Conservation (phyloP, 345 rosid species). For the Zanthoxylum bungeanum region DNA sequence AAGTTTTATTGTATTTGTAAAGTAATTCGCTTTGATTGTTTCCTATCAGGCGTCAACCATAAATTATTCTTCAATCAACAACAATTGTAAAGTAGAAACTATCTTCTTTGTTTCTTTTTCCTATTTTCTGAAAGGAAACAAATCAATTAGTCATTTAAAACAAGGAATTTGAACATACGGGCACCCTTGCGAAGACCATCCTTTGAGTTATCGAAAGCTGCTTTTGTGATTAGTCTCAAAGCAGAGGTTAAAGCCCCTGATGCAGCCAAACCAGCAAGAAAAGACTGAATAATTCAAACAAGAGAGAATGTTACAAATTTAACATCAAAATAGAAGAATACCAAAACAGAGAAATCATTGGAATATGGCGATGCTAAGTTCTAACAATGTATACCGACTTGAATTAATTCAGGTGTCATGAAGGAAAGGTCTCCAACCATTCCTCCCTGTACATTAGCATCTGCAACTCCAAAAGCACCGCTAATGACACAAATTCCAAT, state of each 20-base stretch:
- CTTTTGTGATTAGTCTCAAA: conserved; percentile 69
- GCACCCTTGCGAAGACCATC: conserved; percentile 85
- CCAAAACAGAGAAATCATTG: neutral
- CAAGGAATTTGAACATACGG: conserved; percentile 37
- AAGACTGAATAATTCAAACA: conserved; percentile 38
- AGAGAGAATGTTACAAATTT: neutral
- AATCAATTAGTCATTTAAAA: too few species aligned
- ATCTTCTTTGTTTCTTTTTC: neutral
- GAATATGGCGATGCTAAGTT: neutral
- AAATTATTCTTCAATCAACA: neutral
- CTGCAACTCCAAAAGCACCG: conserved; percentile 72
- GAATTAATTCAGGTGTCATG: conserved; percentile 66
- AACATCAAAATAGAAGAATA: neutral
- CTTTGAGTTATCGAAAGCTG: conserved; percentile 55
- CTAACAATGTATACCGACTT: conserved; percentile 37
- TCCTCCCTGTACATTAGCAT: conserved; percentile 87
- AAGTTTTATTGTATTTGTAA: too few species aligned
- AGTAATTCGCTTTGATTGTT: too few species aligned
- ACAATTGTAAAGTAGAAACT: neutral
- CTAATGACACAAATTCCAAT: conserved; percentile 60
- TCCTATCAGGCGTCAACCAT: too few species aligned
- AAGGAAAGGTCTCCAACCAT: conserved; percentile 86
- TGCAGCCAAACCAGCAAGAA: conserved; percentile 64
- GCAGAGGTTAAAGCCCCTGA: conserved; percentile 73
- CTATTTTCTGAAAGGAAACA: neutral